Evolutionary conservation across 1,284 basidiomycete genomes (phyloP).

Genomic region (Caloboletus firmus): DNA sequence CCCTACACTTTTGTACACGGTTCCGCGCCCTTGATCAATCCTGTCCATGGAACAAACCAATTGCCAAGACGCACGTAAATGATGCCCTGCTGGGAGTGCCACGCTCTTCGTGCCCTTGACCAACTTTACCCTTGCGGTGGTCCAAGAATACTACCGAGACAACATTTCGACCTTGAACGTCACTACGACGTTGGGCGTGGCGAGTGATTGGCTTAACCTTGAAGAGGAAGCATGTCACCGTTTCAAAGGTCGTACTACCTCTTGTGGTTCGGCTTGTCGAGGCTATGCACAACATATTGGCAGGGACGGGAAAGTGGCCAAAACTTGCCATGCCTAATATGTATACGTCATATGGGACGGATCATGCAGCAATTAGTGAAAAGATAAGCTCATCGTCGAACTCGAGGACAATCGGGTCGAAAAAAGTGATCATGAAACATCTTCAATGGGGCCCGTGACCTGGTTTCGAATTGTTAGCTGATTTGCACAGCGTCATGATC

Average conservation of each 20-base stretch:
- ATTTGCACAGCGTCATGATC: conserved; percentile 1
- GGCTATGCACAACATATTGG: conserved; percentile 22
- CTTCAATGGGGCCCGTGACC: background rate
- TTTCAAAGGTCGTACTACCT: conserved; percentile 6
- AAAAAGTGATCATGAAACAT: background rate
- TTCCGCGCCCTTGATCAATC: background rate
- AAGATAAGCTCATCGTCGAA: conserved; percentile 8
- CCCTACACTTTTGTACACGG: background rate
- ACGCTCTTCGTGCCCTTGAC: background rate
- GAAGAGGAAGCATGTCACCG: conserved; percentile 2
- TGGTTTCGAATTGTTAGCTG: background rate
- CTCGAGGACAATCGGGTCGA: conserved; percentile 4
- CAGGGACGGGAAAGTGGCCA: background rate
- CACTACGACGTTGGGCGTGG: no score
- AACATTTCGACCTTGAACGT: background rate
- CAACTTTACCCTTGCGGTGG: no score
- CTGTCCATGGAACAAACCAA: conserved; percentile 19
- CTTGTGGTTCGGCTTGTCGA: conserved; percentile 6
- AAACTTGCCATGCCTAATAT: conserved; percentile 1
- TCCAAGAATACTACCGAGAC: no score
- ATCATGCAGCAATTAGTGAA: background rate
- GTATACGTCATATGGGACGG: conserved; percentile 8
- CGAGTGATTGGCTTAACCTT: no score
- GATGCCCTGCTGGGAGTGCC: background rate
- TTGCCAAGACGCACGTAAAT: conserved; percentile 19